These are phyloP conservation scores for Agaricus subrufescens DNA, from an alignment of 768 basidiomycete genomes.

Conservation along the genomic window DNA sequence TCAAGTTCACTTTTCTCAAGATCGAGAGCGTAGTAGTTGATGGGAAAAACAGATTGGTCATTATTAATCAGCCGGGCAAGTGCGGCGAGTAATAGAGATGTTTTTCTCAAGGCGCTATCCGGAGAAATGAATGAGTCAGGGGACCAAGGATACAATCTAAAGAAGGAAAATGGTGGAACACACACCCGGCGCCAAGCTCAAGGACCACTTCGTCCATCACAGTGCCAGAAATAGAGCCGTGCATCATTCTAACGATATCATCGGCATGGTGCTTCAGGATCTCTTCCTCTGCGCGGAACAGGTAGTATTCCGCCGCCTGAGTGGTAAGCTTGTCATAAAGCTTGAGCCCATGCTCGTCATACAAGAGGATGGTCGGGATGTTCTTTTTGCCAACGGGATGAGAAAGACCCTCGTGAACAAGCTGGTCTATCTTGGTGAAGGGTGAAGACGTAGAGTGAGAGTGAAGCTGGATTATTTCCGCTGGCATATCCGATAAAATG, in stretches of 20 bases:
- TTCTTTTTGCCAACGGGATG: constrained; percentile 51
- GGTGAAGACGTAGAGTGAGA: constrained; percentile 26
- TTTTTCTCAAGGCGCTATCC: constrained; percentile 78
- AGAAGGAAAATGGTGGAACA: background rate
- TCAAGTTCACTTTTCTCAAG: constrained; percentile 84
- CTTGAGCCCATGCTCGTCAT: constrained; percentile 81
- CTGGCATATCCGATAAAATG: constrained; percentile 27
- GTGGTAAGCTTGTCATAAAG: constrained; percentile 87
- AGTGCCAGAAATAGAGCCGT: constrained; percentile 32
- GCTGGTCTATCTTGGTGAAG: constrained; percentile 32
- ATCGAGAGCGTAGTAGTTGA: constrained; percentile 90
- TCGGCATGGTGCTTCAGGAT: constrained; percentile 69
- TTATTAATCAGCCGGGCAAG: constrained; percentile 51
- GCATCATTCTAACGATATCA: constrained; percentile 75
- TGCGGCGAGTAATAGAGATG: constrained; percentile 74
- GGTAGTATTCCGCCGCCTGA: constrained; percentile 78
- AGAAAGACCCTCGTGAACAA: constrained; percentile 53
- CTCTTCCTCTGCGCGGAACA: constrained; percentile 84
- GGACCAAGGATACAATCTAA: background rate
- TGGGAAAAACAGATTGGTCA: constrained; percentile 34
- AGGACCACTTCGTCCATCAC: constrained; percentile 56
- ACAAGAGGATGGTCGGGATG: constrained; percentile 80
- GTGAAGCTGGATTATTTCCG: constrained; percentile 50
- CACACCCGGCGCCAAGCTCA: constrained; percentile 32
- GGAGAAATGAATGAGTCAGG: constrained; percentile 5